These are phyloP conservation scores for Fusarium bactridioides DNA, from an alignment of 2,329 filamentous ascomycete species.

Conservation along the genomic window DNA sequence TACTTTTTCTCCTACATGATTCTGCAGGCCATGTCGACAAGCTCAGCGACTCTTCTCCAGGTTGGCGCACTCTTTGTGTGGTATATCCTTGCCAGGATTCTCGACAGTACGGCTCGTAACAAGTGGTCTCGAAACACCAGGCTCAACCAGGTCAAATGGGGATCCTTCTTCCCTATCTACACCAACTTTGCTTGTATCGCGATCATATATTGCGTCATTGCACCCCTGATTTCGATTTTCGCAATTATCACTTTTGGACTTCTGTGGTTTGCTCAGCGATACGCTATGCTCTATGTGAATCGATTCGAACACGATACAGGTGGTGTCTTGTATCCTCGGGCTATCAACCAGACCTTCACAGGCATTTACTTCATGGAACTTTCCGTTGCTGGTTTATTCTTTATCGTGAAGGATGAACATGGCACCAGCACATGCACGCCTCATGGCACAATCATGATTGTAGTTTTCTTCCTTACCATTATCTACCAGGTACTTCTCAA, in stretches of 20 bases:
- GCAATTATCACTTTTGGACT: conserved; percentile 94
- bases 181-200: conserved; percentile 96
- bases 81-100: conserved; percentile 80
- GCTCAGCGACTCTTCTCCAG: conserved; percentile 87
- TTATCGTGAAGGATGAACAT: conserved; percentile 71
- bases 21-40: conserved; percentile 89
- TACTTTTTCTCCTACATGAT: conserved; percentile 99
- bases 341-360: conserved; percentile 94
- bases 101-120: conserved; percentile 81
- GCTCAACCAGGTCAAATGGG: conserved; percentile 84
- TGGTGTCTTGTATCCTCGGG: conserved; percentile 87
- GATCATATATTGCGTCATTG: conserved; percentile 87
- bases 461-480: no score
- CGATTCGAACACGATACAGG: conserved; percentile 91
- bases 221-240: conserved; percentile 91
- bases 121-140: conserved; percentile 89
- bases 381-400: conserved; percentile 88
- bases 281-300: conserved; percentile 94
- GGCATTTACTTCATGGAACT: conserved; percentile 96
- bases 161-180: conserved; percentile 89
- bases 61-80: conserved; percentile 80
- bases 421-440: conserved; percentile 67
- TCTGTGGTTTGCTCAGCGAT: no score
- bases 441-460: conserved; percentile 86
- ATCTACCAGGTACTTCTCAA: no score